Evolutionary conservation across 2,329 filamentous ascomycete genomes (phyloP).

Genomic region (Sordariomycetes sp.): DNA sequence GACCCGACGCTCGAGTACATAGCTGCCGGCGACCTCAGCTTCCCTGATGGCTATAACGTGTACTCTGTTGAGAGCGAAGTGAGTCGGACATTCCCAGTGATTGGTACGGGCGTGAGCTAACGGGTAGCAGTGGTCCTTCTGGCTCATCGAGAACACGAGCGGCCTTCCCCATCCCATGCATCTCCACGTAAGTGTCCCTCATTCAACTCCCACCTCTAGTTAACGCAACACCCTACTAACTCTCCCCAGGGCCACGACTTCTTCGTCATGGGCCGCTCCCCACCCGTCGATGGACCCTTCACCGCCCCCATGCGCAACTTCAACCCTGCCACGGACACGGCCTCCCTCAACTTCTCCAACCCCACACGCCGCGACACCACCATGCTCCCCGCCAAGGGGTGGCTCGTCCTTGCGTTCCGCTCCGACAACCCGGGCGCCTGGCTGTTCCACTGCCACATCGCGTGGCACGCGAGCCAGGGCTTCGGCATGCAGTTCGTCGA

Average conservation of each 20-base stretch:
- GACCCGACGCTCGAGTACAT: slow-evolving; percentile 23
- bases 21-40: slow-evolving; percentile 10
- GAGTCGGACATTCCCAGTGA: slow-evolving; percentile 15
- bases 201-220: slow-evolving; percentile 24
- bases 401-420: slow-evolving; percentile 37
- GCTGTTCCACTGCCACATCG: slow-evolving; percentile 45
- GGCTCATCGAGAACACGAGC: slow-evolving; percentile 18
- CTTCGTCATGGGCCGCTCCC: slow-evolving; percentile 24
- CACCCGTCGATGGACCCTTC: slow-evolving; percentile 5
- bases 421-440: slow-evolving; percentile 40
- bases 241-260: slow-evolving; percentile 33
- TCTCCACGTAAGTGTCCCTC: slow-evolving; percentile 22
- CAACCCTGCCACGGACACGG: slow-evolving; percentile 18
- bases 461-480: slow-evolving; percentile 45
- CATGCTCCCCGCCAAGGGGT: slow-evolving; percentile 29
- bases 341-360: slow-evolving; percentile 31
- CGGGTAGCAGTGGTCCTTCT: slow-evolving; percentile 16
- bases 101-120: background rate
- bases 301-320: slow-evolving; percentile 6
- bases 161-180: slow-evolving; percentile 32
- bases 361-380: slow-evolving; percentile 42
- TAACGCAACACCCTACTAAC: background rate
- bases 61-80: slow-evolving; percentile 19
- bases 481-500: slow-evolving; percentile 39
- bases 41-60: slow-evolving; percentile 11